Conservation (phyloP, 305 asterid genomes). For the Stenogyne calaminthoides region DNA sequence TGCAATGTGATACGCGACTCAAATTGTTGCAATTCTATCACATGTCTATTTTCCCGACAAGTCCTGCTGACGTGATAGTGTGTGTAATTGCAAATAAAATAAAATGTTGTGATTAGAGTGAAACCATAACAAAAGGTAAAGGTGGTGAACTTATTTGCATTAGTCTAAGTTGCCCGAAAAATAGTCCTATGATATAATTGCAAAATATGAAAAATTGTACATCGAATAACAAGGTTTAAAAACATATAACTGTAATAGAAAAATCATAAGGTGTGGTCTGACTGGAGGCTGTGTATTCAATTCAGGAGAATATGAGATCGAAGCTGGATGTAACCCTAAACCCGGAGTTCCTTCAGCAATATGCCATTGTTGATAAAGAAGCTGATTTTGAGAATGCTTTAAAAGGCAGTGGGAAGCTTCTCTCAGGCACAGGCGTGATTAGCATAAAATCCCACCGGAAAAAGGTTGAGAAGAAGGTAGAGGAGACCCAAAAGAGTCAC, state of each 20-base stretch:
- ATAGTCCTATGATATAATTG: too few species aligned
- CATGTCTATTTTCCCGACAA: too few species aligned
- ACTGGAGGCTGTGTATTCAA: conserved; percentile 13
- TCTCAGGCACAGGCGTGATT: conserved; percentile 48
- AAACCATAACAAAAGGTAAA: too few species aligned
- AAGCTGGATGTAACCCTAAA: conserved; percentile 46
- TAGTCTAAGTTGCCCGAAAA: too few species aligned
- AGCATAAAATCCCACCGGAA: conserved; percentile 63
- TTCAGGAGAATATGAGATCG: conserved; percentile 67
- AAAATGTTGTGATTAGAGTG: too few species aligned
- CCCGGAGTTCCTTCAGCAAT: conserved; percentile 66
- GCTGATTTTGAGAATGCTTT: conserved; percentile 77
- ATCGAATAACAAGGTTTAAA: too few species aligned
- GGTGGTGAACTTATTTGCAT: too few species aligned
- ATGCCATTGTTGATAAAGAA: conserved; percentile 71
- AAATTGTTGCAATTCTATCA: too few species aligned
- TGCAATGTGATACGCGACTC: too few species aligned
- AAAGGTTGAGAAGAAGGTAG: conserved; percentile 43
- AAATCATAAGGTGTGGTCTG: conserved; percentile 2
- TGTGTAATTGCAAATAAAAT: too few species aligned
- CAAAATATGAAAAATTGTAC: too few species aligned
- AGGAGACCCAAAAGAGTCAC: conserved; percentile 36
- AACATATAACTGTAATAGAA: not conserved
- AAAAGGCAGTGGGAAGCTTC: conserved; percentile 50
- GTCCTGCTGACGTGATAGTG: too few species aligned